Percentiles rank a stretch among this genome's conserved stretches.
phyloP scores from a whole-genome alignment of 139 green algal species.

The Chlorella sorokiniana region DNA sequence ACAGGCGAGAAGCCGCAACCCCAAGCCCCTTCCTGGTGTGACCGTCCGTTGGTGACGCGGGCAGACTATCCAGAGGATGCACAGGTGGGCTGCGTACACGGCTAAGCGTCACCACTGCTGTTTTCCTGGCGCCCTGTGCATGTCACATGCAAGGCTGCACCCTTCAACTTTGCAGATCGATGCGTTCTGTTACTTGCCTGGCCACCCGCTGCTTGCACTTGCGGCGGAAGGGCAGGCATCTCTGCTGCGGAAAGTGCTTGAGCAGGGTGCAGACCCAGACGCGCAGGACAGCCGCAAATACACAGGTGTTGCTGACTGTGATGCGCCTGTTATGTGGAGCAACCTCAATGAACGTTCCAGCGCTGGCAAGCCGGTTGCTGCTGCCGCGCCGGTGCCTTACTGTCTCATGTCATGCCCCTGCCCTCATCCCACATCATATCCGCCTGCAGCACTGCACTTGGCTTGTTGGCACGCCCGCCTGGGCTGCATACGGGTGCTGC shows the following conservation, averaged over 20 bases:
- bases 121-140: background rate
- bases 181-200: constrained; percentile 1
- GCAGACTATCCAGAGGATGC: constrained; percentile 1
- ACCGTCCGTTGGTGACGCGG: background rate
- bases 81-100: background rate
- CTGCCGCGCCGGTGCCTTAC: background rate
- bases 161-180: constrained; percentile 2
- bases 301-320: too few relatives aligned
- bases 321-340: background rate
- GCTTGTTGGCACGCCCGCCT: constrained; percentile 13
- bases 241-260: constrained; percentile 24
- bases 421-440: background rate
- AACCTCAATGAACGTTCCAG: background rate
- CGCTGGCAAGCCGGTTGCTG: background rate
- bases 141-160: background rate
- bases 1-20: background rate
- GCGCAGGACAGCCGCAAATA: background rate
- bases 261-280: background rate
- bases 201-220: constrained; percentile 16
- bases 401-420: too few relatives aligned
- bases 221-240: constrained; percentile 2
- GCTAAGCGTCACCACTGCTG: too few relatives aligned
- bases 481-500: constrained; percentile 14
- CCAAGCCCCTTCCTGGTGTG: constrained; percentile 10
- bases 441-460: constrained; percentile 21